A percentile compares a stretch with the other conserved stretches of the same genome.
Conservation (phyloP, 2,329 filamentous ascomycete species). For the Epichloe gansuensis region DNA sequence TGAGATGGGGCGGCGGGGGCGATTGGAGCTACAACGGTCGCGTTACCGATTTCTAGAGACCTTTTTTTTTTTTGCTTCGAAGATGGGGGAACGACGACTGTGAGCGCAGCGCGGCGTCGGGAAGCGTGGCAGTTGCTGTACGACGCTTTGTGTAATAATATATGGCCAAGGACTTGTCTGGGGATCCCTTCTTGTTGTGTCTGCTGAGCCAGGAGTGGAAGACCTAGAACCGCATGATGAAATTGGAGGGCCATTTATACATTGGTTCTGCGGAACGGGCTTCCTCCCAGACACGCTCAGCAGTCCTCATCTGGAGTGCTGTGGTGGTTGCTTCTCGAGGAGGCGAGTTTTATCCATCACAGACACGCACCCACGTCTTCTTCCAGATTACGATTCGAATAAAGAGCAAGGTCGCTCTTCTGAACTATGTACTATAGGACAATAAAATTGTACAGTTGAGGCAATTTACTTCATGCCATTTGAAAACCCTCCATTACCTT, state of each 20-base stretch:
- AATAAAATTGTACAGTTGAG: background rate
- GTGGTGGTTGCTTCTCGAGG: too few species aligned
- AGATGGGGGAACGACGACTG: background rate
- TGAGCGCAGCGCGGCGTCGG: background rate
- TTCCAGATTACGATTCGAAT: background rate
- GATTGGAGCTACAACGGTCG: slow-evolving; percentile 92
- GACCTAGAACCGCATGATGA: too few species aligned
- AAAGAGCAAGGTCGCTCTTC: background rate
- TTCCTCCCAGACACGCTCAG: too few species aligned
- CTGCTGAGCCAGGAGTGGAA: too few species aligned
- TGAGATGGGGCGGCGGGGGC: slow-evolving; percentile 66
- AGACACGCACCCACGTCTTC: too few species aligned
- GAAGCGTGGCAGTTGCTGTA: background rate
- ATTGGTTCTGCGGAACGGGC: too few species aligned
- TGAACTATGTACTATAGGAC: background rate
- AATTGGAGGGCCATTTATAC: too few species aligned
- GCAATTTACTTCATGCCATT: background rate
- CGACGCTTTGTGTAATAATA: too few species aligned
- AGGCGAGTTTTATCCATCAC: too few species aligned
- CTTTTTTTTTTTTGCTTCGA: background rate
- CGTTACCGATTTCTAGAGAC: slow-evolving; percentile 68
- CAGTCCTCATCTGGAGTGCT: too few species aligned
- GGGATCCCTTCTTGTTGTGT: too few species aligned
- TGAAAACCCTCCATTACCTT: background rate
- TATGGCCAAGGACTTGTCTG: too few species aligned